Conservation (phyloP, 2,329 filamentous ascomycete genomes). For the Nakataea oryzae region DNA sequence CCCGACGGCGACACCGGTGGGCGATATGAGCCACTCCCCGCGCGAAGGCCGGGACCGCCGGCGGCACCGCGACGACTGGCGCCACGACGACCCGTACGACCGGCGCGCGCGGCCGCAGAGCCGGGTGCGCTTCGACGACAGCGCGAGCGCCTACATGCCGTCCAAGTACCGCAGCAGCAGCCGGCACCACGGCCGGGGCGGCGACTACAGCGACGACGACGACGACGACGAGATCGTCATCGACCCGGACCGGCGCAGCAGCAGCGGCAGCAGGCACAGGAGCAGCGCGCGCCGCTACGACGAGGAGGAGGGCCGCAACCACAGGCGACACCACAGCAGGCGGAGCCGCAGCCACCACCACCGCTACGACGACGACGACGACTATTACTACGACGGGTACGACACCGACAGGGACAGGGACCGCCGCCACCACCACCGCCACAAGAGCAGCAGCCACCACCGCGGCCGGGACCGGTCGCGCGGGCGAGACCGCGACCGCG, state of each 20-base stretch:
- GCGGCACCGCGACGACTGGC: background rate
- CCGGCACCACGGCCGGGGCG: background rate
- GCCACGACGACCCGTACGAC: background rate
- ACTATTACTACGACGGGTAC: background rate
- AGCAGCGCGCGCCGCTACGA: background rate
- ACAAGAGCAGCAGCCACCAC: conserved; percentile 3
- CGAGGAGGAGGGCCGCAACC: background rate
- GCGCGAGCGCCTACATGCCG: background rate
- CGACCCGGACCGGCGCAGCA: background rate
- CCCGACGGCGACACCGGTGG: too few relatives aligned
- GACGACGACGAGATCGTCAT: background rate
- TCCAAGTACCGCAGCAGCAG: background rate
- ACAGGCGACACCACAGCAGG: background rate
- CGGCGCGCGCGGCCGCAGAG: background rate
- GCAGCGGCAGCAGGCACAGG: background rate
- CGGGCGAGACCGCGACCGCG: background rate
- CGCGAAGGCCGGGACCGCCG: background rate
- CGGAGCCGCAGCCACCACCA: background rate
- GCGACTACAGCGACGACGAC: background rate
- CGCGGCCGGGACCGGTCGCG: background rate
- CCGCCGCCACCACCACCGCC: background rate
- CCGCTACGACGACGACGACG: background rate
- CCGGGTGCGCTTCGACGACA: background rate
- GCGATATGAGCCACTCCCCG: background rate
- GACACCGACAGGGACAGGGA: background rate